Conservation (phyloP, 352 stramenopile species). For the Phytophthora boehmeriae region DNA sequence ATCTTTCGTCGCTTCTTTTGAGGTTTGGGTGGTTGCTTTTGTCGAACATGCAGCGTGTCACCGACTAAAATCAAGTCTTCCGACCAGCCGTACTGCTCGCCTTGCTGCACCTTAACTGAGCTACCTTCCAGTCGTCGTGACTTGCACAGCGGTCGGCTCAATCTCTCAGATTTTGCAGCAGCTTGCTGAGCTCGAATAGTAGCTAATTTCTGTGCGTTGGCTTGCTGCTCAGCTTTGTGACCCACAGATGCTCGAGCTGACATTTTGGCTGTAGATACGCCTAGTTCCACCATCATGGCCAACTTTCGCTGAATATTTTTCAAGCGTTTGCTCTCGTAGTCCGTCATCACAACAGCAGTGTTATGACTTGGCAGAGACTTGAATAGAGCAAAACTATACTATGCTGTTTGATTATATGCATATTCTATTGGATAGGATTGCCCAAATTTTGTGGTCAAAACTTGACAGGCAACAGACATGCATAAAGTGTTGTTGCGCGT, state of each 20-base stretch:
- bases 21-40: neutral
- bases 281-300: slow-evolving; percentile 69
- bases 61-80: too few species aligned
- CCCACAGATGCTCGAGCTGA: slow-evolving; percentile 44
- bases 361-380: too few species aligned
- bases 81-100: too few species aligned
- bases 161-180: neutral
- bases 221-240: slow-evolving; percentile 8
- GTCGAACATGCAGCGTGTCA: neutral
- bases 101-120: slow-evolving; percentile 21
- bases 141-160: slow-evolving; percentile 38
- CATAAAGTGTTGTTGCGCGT: slow-evolving; percentile 10
- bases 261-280: slow-evolving; percentile 64
- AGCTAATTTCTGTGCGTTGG: slow-evolving; percentile 12
- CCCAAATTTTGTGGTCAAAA: too few species aligned
- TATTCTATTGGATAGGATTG: neutral
- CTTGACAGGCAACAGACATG: slow-evolving; percentile 17
- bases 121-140: slow-evolving; percentile 54
- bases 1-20: neutral
- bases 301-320: slow-evolving; percentile 78
- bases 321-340: slow-evolving; percentile 71
- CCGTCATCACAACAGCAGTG: slow-evolving; percentile 27
- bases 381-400: too few species aligned
- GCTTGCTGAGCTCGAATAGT: slow-evolving; percentile 5
- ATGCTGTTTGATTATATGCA: neutral